Base-by-base conservation (phyloP, 2,329 filamentous ascomycete species). In the Stachybotrys elegans region DNA sequence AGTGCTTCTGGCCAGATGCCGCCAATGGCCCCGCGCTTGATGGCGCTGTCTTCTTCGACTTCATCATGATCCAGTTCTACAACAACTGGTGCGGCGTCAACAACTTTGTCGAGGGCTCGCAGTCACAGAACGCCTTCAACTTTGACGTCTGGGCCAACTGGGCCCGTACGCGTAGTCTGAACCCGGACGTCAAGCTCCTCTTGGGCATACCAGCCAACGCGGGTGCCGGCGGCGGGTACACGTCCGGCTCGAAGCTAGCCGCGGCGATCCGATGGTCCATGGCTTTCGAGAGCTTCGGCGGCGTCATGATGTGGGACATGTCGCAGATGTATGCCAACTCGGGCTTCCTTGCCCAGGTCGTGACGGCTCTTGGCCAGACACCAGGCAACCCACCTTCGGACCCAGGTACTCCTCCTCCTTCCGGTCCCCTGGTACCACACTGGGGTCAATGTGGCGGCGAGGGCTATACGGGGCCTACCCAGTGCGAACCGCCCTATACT, bases 271-370 rank as follows among this genome's bases (percentile, higher is more conserved):
- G 68, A 25, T 83, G 78, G 54, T 69, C 65, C 36, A 73, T 74
- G 61, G 58, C 63, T 32, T 85, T 75, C 55, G 60, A 66, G 4
- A 83, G 73, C 60, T 85, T 86, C 53, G 82, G 81, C 7, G 83
- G 83, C 22, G 72, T 82, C 22, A 84, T 86, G 82, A 70, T 84
- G 65, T 86, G 81, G 83, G 83, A 86, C 59, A 76, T 76, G 62
- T 76, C 69, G 22, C 79, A 83, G 65, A 69, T 76, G 2, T 81
- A 73, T 49, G 62, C 64, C n/a, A 84, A 84, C 60, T 25, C 51
- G 2, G 79, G 78, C 2, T 83, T 81, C 57, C 62, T 84, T 43
- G 60, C 63, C 21, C 57, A 65, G 29, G 62, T 81, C 4, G 58
- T 61, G 51, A 45, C 55, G 25, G 57, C 63, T 44, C 55, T 74